A percentile compares a stretch with the other conserved stretches of the same genome.
phyloP scores from a whole-genome alignment of 2,329 filamentous ascomycete genomes.

The Epichloe amarillans region DNA sequence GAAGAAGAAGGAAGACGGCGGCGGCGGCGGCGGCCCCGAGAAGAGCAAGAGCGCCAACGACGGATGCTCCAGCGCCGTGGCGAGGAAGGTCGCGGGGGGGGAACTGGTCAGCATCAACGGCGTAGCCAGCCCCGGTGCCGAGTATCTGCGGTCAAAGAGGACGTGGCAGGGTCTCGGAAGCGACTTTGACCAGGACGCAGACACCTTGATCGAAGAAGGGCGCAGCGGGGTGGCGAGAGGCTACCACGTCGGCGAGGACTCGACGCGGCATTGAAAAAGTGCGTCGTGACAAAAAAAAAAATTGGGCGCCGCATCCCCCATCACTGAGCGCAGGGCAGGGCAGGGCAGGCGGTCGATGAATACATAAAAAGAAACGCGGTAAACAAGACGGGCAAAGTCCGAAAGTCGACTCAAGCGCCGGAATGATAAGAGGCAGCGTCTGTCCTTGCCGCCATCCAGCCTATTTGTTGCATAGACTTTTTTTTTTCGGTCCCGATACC shows the following conservation, averaged over 20 bases:
- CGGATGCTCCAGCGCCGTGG: slow-evolving; percentile 27
- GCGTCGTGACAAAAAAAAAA: no score
- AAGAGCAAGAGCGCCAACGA: not conserved
- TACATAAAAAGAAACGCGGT: no score
- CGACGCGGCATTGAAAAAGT: slow-evolving; percentile 17
- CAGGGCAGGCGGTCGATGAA: no score
- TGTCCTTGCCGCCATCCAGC: no score
- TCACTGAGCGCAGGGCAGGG: no score
- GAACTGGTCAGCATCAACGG: slow-evolving; percentile 75
- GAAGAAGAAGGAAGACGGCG: slow-evolving; percentile 6
- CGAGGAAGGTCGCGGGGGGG: slow-evolving; percentile 39
- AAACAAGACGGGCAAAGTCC: no score
- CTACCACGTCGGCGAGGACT: slow-evolving; percentile 59
- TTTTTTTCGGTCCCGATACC: no score
- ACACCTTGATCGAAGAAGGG: slow-evolving; percentile 69
- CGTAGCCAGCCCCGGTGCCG: slow-evolving; percentile 79
- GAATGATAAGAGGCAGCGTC: no score
- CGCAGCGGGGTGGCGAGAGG: slow-evolving; percentile 78
- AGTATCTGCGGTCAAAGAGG: slow-evolving; percentile 67
- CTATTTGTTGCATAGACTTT: no score
- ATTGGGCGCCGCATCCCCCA: no score
- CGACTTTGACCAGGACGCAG: slow-evolving; percentile 55
- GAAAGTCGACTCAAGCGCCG: no score
- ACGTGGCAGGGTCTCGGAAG: slow-evolving; percentile 89
- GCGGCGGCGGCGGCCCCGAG: not conserved